Percentiles rank a stretch among this genome's conserved stretches.
phyloP scores from a whole-genome alignment of 2,329 filamentous ascomycete species.

The Ceratocystis cacaofunesta region DNA sequence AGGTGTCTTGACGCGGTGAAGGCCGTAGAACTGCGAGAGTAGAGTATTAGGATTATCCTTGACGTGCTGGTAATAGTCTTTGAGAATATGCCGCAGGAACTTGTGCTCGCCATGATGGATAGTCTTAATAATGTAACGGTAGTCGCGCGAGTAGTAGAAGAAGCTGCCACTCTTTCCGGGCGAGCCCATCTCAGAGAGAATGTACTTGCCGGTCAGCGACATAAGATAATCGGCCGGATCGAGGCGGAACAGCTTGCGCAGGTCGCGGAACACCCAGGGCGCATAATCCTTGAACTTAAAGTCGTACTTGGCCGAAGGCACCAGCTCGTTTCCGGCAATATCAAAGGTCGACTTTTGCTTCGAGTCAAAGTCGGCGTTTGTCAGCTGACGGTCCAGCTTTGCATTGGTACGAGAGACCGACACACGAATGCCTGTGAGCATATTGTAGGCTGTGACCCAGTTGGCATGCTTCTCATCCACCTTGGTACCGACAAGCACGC shows the following conservation, averaged over 20 bases:
- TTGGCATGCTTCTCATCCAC: slow-evolving; percentile 96
- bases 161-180: slow-evolving; percentile 98
- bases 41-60: slow-evolving; percentile 89
- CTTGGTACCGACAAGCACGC: slow-evolving; percentile 90
- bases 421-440: slow-evolving; percentile 96
- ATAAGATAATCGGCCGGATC: slow-evolving; percentile 97
- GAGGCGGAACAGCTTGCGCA: slow-evolving; percentile 73
- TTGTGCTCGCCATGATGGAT: slow-evolving; percentile 93
- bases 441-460: slow-evolving; percentile 97
- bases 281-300: slow-evolving; percentile 99
- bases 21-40: slow-evolving; percentile 91
- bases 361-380: slow-evolving; percentile 79
- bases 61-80: slow-evolving; percentile 89
- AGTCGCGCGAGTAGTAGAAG: slow-evolving; percentile 98
- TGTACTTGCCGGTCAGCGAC: slow-evolving; percentile 96
- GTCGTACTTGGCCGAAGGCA: slow-evolving; percentile 96
- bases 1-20: slow-evolving; percentile 95
- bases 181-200: slow-evolving; percentile 88
- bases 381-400: slow-evolving; percentile 82
- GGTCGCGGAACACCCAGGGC: slow-evolving; percentile 95
- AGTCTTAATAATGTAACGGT: slow-evolving; percentile 99
- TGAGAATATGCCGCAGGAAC: slow-evolving; percentile 67
- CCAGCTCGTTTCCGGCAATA: slow-evolving; percentile 89
- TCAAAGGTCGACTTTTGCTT: slow-evolving; percentile 92
- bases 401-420: slow-evolving; percentile 93